phyloP scores from a whole-genome alignment of 768 basidiomycete genomes.

The Lactifluus subvellereus region DNA sequence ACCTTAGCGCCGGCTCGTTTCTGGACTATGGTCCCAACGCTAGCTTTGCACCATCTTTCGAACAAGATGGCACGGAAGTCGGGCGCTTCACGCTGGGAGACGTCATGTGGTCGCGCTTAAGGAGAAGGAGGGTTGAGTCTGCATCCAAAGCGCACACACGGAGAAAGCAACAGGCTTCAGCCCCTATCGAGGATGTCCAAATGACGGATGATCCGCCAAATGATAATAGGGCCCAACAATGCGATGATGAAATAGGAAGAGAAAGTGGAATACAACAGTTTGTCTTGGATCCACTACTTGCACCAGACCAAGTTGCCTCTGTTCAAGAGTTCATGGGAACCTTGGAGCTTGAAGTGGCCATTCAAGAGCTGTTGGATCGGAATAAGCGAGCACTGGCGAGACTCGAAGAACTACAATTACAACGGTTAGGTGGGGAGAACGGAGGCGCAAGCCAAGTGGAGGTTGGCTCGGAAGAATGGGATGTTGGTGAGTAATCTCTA shows the following conservation, averaged over 20 bases:
- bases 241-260: conserved; percentile 20
- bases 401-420: conserved; percentile 59
- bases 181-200: not conserved
- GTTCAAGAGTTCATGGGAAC: conserved; percentile 57
- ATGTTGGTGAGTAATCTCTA: conserved; percentile 50
- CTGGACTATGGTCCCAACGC: conserved; percentile 73
- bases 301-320: conserved; percentile 47
- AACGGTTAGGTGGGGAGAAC: conserved; percentile 45
- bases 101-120: conserved; percentile 47
- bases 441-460: conserved; percentile 43
- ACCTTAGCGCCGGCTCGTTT: conserved; percentile 59
- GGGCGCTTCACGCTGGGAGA: conserved; percentile 58
- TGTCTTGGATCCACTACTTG: conserved; percentile 49
- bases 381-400: conserved; percentile 59
- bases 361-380: conserved; percentile 60
- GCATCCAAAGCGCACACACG: conserved; percentile 24
- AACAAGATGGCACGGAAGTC: conserved; percentile 69
- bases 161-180: not conserved
- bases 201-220: conserved; percentile 8
- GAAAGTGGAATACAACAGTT: conserved; percentile 33
- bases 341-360: conserved; percentile 61
- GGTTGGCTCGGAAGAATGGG: conserved; percentile 77
- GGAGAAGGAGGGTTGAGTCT: conserved; percentile 33
- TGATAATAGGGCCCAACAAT: conserved; percentile 20
- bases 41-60: conserved; percentile 74